These are phyloP conservation scores for Backusella morwellensis DNA, from an alignment of 192 early-diverging fungal species.

Conservation along the genomic window DNA sequence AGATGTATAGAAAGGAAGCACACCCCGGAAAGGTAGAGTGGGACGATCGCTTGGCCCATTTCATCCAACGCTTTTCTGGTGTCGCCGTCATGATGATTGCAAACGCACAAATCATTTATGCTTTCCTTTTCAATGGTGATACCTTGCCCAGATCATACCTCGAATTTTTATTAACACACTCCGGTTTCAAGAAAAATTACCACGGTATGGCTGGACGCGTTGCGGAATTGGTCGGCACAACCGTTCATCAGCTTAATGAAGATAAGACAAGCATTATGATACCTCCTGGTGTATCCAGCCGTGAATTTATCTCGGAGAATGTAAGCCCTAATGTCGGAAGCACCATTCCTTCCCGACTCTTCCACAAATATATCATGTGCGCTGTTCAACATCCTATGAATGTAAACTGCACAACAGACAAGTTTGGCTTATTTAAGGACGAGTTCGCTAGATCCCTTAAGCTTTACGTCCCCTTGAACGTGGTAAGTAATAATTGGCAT, in stretches of 20 bases:
- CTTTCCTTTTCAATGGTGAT: conserved; percentile 53
- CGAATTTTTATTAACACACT: conserved; percentile 50
- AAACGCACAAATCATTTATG: conserved; percentile 47
- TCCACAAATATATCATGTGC: conserved; percentile 56
- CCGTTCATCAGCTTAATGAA: conserved; percentile 21
- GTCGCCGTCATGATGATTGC: conserved; percentile 49
- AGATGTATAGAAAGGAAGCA: conserved; percentile 32
- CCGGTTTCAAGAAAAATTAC: conserved; percentile 40
- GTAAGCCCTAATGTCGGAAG: conserved; percentile 52
- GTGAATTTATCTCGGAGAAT: conserved; percentile 50
- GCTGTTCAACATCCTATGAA: conserved; percentile 61
- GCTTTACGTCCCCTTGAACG: conserved; percentile 64
- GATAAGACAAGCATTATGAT: conserved; percentile 34
- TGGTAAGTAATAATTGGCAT: conserved; percentile 33
- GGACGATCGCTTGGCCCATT: conserved; percentile 48
- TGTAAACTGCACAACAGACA: conserved; percentile 43
- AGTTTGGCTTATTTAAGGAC: conserved; percentile 38
- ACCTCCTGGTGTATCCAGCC: conserved; percentile 49
- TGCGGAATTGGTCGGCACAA: conserved; percentile 23
- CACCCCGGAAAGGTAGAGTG: conserved; percentile 28
- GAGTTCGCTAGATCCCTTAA: conserved; percentile 54
- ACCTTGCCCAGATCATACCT: conserved; percentile 58
- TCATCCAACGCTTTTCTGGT: conserved; percentile 36
- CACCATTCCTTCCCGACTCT: conserved; percentile 38
- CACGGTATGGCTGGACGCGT: conserved; percentile 46